Base-by-base conservation (phyloP, 192 early-diverging fungal genomes). In the Funneliformis geosporum region DNA sequence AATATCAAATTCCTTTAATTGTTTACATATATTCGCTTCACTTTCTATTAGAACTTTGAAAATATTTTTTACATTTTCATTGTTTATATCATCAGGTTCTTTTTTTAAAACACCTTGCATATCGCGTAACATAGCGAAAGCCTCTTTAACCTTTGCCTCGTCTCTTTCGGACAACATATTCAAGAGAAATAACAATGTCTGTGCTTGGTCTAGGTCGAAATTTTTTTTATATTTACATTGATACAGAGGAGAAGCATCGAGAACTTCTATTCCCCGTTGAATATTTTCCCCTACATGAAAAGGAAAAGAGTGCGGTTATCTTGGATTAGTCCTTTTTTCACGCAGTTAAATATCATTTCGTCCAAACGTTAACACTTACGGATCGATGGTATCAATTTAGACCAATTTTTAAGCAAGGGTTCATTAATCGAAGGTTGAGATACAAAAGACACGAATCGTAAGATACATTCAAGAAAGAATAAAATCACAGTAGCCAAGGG, bases 91-190 rank as follows among this genome's bases (percentile, higher is more conserved):
- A 79, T 60, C 5, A 55, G 21, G 16, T 7, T 11, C 50, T 18
- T 47, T 33, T 33, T 33, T 33, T 33, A 33, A 33, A 33, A 33
- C 33, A 33, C 2, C 33, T 18, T 78, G 65, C 16, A 82, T 71
- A 23, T 74, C 21, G 1, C 61, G 62, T 9, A 82, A 43, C 27
- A 81, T 61, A 6, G 79, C 38, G 38, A 83, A 78, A 4, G 87
- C 88, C 7, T 81, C 42, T 55, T 78, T 82, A 9, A 89, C 88
- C 33, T 80, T 73, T 18, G 79, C 76, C 46, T 84, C 86, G 9
- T 88, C 77, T 11, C 88, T 79, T 47, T 88, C 87, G 44, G 88
- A 89, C 0, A 88, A 80, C 1, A 88, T 28, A 25, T 33, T 33
- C 2, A 33, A 33, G 33, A 33, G 33, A 2, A 33, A 33, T 33